Evolutionary conservation across 1,284 basidiomycete genomes (phyloP).

Genomic region (Cronartium quercuum): DNA sequence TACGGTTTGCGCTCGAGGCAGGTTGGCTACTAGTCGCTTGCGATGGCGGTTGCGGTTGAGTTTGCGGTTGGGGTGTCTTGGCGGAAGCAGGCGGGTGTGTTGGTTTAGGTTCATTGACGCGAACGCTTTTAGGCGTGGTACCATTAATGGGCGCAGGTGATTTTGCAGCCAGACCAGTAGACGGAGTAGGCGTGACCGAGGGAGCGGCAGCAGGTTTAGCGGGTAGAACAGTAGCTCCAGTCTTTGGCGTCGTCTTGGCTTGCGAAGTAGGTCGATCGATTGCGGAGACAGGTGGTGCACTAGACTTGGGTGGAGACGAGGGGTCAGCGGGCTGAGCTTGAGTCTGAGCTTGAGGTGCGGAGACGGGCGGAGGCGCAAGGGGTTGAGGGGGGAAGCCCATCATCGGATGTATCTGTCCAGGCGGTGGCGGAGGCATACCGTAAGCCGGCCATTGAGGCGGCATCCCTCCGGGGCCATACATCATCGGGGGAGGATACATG

Average conservation of each 20-base stretch:
- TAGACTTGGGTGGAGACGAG: not conserved
- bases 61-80: constrained; percentile 2
- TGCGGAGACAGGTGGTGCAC: not conserved
- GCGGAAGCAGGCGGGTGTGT: not conserved
- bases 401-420: constrained; percentile 34
- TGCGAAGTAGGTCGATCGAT: no score
- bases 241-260: no score
- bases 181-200: not conserved
- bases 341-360: not conserved
- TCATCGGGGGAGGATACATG: constrained; percentile 33
- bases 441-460: constrained; percentile 31
- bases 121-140: not conserved
- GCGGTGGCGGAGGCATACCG: constrained; percentile 26
- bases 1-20: not conserved
- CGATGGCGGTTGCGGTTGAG: constrained; percentile 13
- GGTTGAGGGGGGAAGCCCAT: constrained; percentile 29
- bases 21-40: not conserved
- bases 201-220: not conserved
- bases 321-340: not conserved
- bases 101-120: not conserved
- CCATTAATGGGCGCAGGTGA: not conserved
- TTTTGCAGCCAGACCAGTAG: no score
- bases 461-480: constrained; percentile 20
- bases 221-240: not conserved
- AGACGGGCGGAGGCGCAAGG: constrained; percentile 5